Evolutionary conservation across 78 protist species (phyloP).

Genomic region (Anaeramoeba ignava): DNA sequence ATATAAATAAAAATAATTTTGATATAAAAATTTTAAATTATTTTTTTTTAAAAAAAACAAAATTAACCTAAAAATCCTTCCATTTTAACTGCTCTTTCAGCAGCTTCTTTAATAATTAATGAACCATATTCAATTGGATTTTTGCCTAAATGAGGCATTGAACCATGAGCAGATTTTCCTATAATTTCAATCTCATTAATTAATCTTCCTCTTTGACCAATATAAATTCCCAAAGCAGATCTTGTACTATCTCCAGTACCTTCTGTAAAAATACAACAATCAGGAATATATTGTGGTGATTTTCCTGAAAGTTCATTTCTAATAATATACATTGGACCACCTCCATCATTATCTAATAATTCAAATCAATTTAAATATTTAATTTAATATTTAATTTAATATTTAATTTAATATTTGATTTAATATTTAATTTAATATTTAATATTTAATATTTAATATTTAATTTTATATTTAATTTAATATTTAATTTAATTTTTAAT

Average conservation of each 20-base stretch:
- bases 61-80: slow-evolving; percentile 24
- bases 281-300: slow-evolving; percentile 17
- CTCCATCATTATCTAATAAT: slow-evolving; percentile 47
- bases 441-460: too few species aligned
- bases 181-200: slow-evolving; percentile 33
- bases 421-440: too few species aligned
- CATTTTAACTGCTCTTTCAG: slow-evolving; percentile 3
- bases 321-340: slow-evolving; percentile 23
- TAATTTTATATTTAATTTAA: too few species aligned
- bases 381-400: too few species aligned
- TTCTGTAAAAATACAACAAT: slow-evolving; percentile 27
- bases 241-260: slow-evolving; percentile 25
- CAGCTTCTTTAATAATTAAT: slow-evolving; percentile 28
- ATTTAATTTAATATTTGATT: too few species aligned
- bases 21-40: too few species aligned
- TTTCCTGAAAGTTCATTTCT: background rate
- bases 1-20: too few species aligned
- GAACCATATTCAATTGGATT: slow-evolving; percentile 44
- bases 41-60: too few species aligned
- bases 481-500: too few species aligned
- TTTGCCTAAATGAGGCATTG: slow-evolving; percentile 32
- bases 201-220: slow-evolving; percentile 43
- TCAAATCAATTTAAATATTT: too few species aligned
- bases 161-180: slow-evolving; percentile 38
- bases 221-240: slow-evolving; percentile 37